Percentiles rank a stretch among this genome's conserved stretches.
Conservation (phyloP, 176 grass and related monocot genomes). For the Paspalum notatum region DNA sequence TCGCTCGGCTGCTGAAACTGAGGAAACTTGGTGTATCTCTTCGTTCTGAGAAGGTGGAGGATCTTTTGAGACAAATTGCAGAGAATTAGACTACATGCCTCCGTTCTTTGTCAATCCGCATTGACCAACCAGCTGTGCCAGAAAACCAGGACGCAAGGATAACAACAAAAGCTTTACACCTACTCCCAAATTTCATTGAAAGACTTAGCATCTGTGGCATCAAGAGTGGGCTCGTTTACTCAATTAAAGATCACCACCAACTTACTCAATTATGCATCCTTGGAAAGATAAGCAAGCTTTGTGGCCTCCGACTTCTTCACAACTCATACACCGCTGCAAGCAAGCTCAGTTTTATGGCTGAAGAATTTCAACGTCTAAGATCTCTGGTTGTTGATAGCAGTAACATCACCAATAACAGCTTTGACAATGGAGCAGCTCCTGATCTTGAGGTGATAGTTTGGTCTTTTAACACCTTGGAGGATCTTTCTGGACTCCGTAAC, state of each 20-base stretch:
- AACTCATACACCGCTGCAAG: not conserved
- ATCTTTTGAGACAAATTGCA: not conserved
- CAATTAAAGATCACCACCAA: not conserved
- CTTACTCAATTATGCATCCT: slow-evolving; percentile 12
- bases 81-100: not conserved
- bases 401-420: not conserved
- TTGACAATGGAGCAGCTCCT: not conserved
- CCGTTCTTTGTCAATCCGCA: not conserved
- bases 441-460: not conserved
- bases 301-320: not conserved
- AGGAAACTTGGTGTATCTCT: slow-evolving; percentile 23
- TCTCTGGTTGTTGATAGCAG: not conserved
- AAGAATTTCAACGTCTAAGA: not conserved
- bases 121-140: not conserved
- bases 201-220: slow-evolving; percentile 21
- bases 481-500: too few species aligned
- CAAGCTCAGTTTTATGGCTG: not conserved
- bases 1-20: not conserved
- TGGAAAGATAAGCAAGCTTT: not conserved
- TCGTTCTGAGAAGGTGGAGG: not conserved
- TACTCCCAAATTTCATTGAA: slow-evolving; percentile 1
- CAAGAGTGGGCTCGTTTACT: not conserved
- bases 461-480: slow-evolving; percentile 8
- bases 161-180: not conserved
- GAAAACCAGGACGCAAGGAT: too few species aligned